Percentiles rank a stretch among this genome's conserved stretches.
phyloP scores from a whole-genome alignment of 805 yeast genomes.

The Lachancea sp. region DNA sequence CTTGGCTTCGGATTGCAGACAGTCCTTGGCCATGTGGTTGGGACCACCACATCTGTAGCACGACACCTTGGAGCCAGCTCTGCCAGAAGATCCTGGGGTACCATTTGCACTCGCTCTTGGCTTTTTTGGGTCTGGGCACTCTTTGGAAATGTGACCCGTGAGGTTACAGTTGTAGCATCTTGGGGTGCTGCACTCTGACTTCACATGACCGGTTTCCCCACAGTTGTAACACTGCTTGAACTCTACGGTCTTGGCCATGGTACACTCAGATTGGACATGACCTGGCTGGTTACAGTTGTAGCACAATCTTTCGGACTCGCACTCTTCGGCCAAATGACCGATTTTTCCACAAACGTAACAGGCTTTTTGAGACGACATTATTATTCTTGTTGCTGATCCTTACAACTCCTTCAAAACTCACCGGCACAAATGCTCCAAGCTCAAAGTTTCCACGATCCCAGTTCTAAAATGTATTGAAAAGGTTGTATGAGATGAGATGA shows the following conservation, averaged over 20 bases:
- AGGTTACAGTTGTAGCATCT: slow-evolving; percentile 78
- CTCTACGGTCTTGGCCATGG: slow-evolving; percentile 77
- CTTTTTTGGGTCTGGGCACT: slow-evolving; percentile 51
- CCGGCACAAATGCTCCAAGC: background rate
- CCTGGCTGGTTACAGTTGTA: slow-evolving; percentile 90
- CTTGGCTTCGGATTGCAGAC: slow-evolving; percentile 67
- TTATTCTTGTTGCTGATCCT: background rate
- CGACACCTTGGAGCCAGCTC: slow-evolving; percentile 33
- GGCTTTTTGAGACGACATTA: slow-evolving; percentile 52
- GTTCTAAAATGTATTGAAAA: background rate
- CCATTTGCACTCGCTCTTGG: slow-evolving; percentile 12
- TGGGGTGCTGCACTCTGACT: slow-evolving; percentile 68
- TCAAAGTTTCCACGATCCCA: background rate
- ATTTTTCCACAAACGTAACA: slow-evolving; percentile 90
- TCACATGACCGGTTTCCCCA: slow-evolving; percentile 85
- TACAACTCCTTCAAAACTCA: slow-evolving; percentile 2
- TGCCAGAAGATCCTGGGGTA: background rate
- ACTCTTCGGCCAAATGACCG: slow-evolving; percentile 85
- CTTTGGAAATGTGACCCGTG: slow-evolving; percentile 77
- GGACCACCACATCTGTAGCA: slow-evolving; percentile 92
- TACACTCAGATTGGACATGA: slow-evolving; percentile 84
- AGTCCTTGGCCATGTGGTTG: slow-evolving; percentile 88
- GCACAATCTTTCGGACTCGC: slow-evolving; percentile 83
- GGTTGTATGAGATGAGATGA: background rate
- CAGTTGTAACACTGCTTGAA: slow-evolving; percentile 91